phyloP scores from a whole-genome alignment of 805 yeast species.

The Suhomyces sp. region DNA sequence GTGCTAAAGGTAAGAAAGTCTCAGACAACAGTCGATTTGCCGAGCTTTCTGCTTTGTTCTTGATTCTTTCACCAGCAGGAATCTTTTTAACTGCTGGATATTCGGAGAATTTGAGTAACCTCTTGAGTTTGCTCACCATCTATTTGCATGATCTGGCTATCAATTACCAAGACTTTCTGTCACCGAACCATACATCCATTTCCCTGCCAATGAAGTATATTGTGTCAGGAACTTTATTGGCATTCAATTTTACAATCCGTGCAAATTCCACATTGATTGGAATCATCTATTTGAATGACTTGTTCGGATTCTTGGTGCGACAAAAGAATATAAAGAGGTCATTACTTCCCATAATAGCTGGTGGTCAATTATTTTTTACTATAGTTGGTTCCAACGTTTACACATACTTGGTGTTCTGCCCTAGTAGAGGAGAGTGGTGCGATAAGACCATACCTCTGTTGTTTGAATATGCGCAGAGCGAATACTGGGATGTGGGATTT shows the following conservation, averaged over 20 bases:
- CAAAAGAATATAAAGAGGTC: constrained; percentile 18
- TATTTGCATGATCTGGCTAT: constrained; percentile 44
- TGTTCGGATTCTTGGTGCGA: constrained; percentile 24
- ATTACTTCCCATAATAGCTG: constrained; percentile 48
- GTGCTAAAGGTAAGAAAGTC: constrained; percentile 1
- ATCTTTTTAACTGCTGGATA: constrained; percentile 73
- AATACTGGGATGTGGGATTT: constrained; percentile 87
- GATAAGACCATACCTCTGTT: constrained; percentile 52
- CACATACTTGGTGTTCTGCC: constrained; percentile 66
- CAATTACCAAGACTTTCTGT: constrained; percentile 17
- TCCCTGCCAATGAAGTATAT: constrained; percentile 31
- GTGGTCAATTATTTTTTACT: constrained; percentile 49
- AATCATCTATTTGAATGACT: constrained; percentile 58
- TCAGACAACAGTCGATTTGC: constrained; percentile 9
- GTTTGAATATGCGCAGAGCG: constrained; percentile 66
- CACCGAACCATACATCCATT: constrained; percentile 17
- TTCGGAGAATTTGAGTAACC: constrained; percentile 71
- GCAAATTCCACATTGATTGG: constrained; percentile 81
- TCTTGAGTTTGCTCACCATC: constrained; percentile 58
- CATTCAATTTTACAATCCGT: constrained; percentile 61
- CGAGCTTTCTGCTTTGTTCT: constrained; percentile 42
- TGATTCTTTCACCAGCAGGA: constrained; percentile 74
- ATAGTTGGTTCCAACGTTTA: constrained; percentile 47
- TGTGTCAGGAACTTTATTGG: constrained; percentile 54
- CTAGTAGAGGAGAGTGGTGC: constrained; percentile 81